Evolutionary conservation across 108 stramenopile genomes (phyloP).

Genomic region (Hondaea fermentalgiana): DNA sequence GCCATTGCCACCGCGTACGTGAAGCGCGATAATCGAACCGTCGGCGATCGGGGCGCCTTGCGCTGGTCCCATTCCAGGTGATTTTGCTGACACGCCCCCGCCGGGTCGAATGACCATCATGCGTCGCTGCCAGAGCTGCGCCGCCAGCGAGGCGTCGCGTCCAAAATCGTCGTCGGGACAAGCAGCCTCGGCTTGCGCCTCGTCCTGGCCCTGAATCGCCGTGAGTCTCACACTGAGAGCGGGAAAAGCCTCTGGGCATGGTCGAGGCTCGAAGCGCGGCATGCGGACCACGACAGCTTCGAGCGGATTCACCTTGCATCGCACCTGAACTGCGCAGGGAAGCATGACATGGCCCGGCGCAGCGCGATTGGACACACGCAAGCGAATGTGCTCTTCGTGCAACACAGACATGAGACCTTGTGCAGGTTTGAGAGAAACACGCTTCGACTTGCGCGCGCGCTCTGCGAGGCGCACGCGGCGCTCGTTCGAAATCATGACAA

Average conservation of each 20-base stretch:
- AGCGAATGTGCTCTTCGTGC: neutral
- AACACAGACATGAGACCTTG: neutral
- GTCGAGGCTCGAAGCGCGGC: neutral
- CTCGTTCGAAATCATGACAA: conserved; percentile 5
- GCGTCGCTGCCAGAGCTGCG: neutral
- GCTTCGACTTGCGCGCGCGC: neutral
- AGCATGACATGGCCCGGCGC: neutral
- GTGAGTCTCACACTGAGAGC: neutral
- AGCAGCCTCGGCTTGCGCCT: neutral
- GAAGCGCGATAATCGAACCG: neutral
- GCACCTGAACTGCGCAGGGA: neutral
- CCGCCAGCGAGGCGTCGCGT: neutral
- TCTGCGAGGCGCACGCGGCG: neutral
- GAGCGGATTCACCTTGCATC: neutral
- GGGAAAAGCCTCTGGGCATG: neutral
- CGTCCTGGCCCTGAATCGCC: neutral
- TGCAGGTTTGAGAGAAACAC: neutral
- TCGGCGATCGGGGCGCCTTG: neutral
- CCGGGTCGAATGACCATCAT: neutral
- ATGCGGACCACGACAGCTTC: neutral
- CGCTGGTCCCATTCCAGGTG: neutral
- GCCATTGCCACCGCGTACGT: neutral
- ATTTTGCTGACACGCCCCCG: neutral
- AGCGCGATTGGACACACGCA: neutral
- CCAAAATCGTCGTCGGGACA: neutral